These are phyloP conservation scores for Straminergon stramineum DNA, from an alignment of 225 moss, liverwort and hornwort species.

Conservation along the genomic window DNA sequence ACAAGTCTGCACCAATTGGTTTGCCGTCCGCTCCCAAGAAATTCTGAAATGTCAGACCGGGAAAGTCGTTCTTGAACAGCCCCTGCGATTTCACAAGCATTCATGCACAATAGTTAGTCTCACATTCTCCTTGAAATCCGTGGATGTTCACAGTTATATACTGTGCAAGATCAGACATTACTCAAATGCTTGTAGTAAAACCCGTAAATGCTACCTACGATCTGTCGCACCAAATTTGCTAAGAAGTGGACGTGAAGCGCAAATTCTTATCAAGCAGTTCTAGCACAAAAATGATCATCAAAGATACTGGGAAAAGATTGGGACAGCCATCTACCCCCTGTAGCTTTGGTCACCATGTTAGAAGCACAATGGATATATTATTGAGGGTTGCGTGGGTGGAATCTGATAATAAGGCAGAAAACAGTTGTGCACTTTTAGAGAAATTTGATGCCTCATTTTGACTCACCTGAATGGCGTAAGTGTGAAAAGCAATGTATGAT, in stretches of 20 bases:
- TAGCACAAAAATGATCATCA: not conserved
- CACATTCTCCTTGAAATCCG: not conserved
- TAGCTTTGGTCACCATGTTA: not conserved
- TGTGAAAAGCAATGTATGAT: slow-evolving; percentile 36
- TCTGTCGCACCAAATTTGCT: not conserved
- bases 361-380: not conserved
- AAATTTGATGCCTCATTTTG: not conserved
- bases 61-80: slow-evolving; percentile 81
- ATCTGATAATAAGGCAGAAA: not conserved
- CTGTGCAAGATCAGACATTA: no score
- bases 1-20: slow-evolving; percentile 39
- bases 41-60: slow-evolving; percentile 61
- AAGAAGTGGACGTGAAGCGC: not conserved
- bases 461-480: slow-evolving; percentile 35
- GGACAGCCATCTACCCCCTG: not conserved
- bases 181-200: not conserved
- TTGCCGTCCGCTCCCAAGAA: slow-evolving; percentile 24
- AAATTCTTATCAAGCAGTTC: not conserved
- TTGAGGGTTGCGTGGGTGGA: not conserved
- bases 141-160: not conserved
- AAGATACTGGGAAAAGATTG: not conserved
- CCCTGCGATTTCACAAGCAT: slow-evolving; percentile 40
- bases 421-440: not conserved
- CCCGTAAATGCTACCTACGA: no score
- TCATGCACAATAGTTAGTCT: not conserved